A percentile compares a stretch with the other conserved stretches of the same genome.
Conservation (phyloP, 345 rosid species). For the Ailanthus altissimus region DNA sequence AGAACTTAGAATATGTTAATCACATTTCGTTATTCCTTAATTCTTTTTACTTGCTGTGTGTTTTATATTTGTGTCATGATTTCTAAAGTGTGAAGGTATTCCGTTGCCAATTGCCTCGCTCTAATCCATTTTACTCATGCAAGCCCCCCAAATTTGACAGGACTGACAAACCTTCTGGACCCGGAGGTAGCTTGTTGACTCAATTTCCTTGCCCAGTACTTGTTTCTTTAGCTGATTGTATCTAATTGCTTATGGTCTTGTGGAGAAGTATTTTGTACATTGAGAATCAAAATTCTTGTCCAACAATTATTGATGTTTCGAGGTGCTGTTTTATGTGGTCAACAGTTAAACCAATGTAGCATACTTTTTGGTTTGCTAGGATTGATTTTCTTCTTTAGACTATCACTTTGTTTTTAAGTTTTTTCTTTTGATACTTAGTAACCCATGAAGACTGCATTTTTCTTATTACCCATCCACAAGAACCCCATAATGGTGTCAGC, state of each 20-base stretch:
- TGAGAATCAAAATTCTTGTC: background rate
- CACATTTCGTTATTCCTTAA: background rate
- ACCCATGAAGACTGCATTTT: background rate
- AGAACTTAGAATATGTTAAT: background rate
- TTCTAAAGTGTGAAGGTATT: conserved; percentile 75
- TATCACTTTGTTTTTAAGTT: background rate
- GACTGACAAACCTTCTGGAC: conserved; percentile 48
- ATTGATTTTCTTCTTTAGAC: background rate
- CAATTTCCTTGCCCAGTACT: background rate
- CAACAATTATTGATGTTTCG: background rate
- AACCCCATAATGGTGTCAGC: background rate
- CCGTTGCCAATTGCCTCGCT: conserved; percentile 74
- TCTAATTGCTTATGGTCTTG: background rate
- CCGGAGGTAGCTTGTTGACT: conserved; percentile 58
- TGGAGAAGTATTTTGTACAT: background rate
- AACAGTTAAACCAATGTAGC: background rate
- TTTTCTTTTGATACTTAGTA: background rate
- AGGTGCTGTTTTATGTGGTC: background rate
- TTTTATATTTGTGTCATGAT: conserved; percentile 22
- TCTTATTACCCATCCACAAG: background rate
- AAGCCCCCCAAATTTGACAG: conserved; percentile 63
- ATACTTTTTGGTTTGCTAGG: background rate
- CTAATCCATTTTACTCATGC: conserved; percentile 73
- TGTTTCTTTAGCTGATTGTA: background rate
- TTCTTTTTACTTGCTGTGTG: background rate